Conservation (phyloP, 2,329 filamentous ascomycete species). For the Calonectria pseudoreteaudii region DNA sequence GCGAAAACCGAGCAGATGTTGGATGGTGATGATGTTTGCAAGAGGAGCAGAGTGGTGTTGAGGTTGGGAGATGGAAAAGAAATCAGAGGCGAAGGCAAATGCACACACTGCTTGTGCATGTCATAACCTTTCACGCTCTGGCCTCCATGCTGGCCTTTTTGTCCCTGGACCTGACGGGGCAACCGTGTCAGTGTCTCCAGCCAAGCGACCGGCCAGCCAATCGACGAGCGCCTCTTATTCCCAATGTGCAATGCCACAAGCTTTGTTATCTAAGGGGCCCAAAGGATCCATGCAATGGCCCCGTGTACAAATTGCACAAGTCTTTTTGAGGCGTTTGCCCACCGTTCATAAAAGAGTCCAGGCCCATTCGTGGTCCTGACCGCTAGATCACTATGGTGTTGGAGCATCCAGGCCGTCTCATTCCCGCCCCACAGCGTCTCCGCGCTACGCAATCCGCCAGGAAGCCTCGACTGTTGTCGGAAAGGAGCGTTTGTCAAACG, state of each 20-base stretch:
- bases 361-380: slow-evolving; percentile 9
- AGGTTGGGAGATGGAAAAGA: slow-evolving; percentile 33
- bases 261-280: slow-evolving; percentile 27
- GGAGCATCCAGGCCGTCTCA: slow-evolving; percentile 14
- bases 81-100: slow-evolving; percentile 35
- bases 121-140: slow-evolving; percentile 38
- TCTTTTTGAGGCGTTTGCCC: slow-evolving; percentile 3
- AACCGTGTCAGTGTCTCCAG: slow-evolving; percentile 37
- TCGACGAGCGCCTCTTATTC: slow-evolving; percentile 38
- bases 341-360: slow-evolving; percentile 17
- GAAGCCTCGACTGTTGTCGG: background rate
- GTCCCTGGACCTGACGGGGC: slow-evolving; percentile 49
- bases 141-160: slow-evolving; percentile 37
- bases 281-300: slow-evolving; percentile 19
- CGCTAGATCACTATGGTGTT: slow-evolving; percentile 22
- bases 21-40: background rate
- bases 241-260: slow-evolving; percentile 22
- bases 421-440: slow-evolving; percentile 9
- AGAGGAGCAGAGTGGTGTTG: slow-evolving; percentile 33
- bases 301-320: slow-evolving; percentile 28
- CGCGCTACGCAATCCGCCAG: background rate
- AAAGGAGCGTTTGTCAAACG: background rate
- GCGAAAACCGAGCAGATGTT: slow-evolving; percentile 1
- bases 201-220: slow-evolving; percentile 29
- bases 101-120: slow-evolving; percentile 37